These are phyloP conservation scores for Fallopia convolvulus DNA, from an alignment of 148 eudicot genomes.

Conservation along the genomic window DNA sequence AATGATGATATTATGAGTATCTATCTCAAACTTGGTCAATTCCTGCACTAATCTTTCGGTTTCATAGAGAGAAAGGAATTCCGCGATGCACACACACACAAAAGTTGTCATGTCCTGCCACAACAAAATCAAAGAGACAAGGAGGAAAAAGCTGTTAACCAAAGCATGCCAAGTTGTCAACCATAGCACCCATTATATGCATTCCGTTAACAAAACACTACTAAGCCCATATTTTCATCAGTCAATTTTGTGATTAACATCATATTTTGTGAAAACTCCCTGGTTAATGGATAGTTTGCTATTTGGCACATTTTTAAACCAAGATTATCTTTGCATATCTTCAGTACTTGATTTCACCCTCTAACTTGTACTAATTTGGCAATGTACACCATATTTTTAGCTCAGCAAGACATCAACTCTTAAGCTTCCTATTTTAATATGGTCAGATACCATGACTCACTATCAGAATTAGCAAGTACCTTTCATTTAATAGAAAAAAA, in stretches of 20 bases:
- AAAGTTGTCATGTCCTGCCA: constrained; percentile 89
- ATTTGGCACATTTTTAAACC: background rate
- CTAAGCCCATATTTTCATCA: background rate
- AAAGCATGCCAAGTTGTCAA: background rate
- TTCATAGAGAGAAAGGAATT: constrained; percentile 90
- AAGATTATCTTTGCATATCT: background rate
- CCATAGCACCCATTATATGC: background rate
- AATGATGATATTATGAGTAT: constrained; percentile 86
- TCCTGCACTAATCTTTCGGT: constrained; percentile 93
- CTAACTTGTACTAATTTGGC: background rate
- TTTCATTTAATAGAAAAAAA: background rate
- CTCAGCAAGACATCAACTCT: background rate
- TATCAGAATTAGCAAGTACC: background rate
- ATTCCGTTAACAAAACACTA: background rate
- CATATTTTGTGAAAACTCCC: background rate
- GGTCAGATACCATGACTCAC: background rate
- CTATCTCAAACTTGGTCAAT: constrained; percentile 90
- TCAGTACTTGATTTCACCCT: background rate
- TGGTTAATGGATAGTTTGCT: background rate
- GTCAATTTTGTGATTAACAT: background rate
- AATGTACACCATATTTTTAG: background rate
- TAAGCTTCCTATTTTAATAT: background rate
- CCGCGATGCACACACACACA: constrained; percentile 93
- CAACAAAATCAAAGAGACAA: background rate
- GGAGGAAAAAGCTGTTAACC: background rate